Evolutionary conservation across 2,329 filamentous ascomycete genomes (phyloP), one percentile per base, ranked within the genome.

Genomic region (Botrytis sinoallii): DNA sequence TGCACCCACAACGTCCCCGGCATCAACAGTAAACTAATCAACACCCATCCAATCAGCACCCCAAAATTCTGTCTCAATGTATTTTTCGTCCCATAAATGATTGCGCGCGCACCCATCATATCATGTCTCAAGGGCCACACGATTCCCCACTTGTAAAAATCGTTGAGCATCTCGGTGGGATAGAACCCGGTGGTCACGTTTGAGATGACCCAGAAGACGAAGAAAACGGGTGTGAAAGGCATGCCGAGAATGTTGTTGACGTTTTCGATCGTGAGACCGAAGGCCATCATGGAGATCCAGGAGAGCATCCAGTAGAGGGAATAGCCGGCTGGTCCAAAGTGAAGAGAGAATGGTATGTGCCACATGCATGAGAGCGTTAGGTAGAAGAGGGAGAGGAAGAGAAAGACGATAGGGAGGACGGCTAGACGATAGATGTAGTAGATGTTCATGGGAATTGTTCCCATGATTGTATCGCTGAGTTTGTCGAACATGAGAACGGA

Each of bases 271-370:
- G 69, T 73, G n/a, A 77, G 74, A 10, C 75, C 76, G 38, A 77
- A 77, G 10, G 75, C 76, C 59, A 73, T 73, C 76, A 77, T 77
- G 20, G 75, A 72, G 22, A 73, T 35, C 74, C 74, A 77, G 35
- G 75, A 76, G 22, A 77, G 71, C 74, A 77, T 75, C 76, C 75
- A 77, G 57, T 77, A 75, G 25, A 77, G 72, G 14, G 74, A 61
- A 59, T 76, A 77, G 29, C 76, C 76, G 16, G 75, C 70, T 29
- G 71, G 18, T 16, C 75, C 76, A 57, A 65, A 76, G 48, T 74
- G 75, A 32, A 75, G 74, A 32, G 67, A 70, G 44, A 75, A 77
- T 9, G 71, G 59, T 42, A 76, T 77, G 18, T 75, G 55, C 76
- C 76, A 77, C 32, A 68, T 72, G 59, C 75, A 76, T 20, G 74